These are phyloP conservation scores for Paramecium tetraurelia DNA, from an alignment of 73 alveolate species.

Conservation along the genomic window DNA sequence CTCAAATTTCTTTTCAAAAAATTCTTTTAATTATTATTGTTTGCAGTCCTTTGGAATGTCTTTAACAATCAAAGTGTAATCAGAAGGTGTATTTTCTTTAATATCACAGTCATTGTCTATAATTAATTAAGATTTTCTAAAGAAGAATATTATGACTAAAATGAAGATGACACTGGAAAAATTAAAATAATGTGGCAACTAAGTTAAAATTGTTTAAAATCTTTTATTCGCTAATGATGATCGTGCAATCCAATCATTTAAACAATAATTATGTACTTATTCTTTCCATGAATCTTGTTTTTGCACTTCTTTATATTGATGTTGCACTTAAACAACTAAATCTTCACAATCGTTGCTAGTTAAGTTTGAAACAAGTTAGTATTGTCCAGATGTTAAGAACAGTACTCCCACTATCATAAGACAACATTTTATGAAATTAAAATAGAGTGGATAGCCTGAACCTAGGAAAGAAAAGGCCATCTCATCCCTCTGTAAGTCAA, in stretches of 20 bases:
- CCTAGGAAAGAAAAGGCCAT: slow-evolving; percentile 59
- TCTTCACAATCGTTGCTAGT: slow-evolving; percentile 50
- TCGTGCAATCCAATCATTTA: slow-evolving; percentile 49
- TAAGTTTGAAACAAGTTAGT: slow-evolving; percentile 38
- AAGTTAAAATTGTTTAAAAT: background rate
- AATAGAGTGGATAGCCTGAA: slow-evolving; percentile 57
- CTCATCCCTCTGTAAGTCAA: background rate
- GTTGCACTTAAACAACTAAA: slow-evolving; percentile 30
- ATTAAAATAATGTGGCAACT: slow-evolving; percentile 30
- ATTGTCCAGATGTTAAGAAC: slow-evolving; percentile 56
- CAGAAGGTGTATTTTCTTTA: slow-evolving; percentile 67
- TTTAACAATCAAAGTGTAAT: slow-evolving; percentile 62
- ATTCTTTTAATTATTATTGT: background rate
- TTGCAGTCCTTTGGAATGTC: background rate
- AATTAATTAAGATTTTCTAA: slow-evolving; percentile 40
- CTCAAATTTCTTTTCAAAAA: background rate
- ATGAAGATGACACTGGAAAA: slow-evolving; percentile 46
- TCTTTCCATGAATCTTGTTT: background rate
- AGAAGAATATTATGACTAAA: slow-evolving; percentile 29
- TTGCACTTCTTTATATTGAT: background rate
- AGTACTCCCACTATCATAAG: slow-evolving; percentile 51
- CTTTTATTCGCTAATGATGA: slow-evolving; percentile 60
- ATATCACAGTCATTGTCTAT: slow-evolving; percentile 60
- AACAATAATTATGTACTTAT: slow-evolving; percentile 5
- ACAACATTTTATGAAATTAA: slow-evolving; percentile 59